Evolutionary conservation across 768 basidiomycete genomes (phyloP).

Genomic region (Auricularia cornea): DNA sequence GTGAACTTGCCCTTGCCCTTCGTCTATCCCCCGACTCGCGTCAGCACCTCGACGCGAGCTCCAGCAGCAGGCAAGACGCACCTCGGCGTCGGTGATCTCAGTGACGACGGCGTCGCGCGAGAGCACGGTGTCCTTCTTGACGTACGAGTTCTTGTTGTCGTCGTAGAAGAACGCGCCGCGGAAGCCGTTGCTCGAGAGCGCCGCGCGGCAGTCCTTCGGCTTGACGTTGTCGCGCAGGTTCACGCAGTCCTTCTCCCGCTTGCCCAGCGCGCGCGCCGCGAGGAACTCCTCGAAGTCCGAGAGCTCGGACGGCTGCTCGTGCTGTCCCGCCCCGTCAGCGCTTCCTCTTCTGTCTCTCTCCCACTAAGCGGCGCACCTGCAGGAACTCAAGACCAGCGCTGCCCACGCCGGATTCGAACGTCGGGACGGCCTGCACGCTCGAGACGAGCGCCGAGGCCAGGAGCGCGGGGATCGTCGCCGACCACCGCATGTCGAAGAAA

Average conservation of each 20-base stretch:
- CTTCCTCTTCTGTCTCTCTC: no score
- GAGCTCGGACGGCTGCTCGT: neutral
- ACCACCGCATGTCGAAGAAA: neutral
- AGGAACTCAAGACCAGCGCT: no score
- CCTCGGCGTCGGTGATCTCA: neutral
- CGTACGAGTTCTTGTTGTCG: neutral
- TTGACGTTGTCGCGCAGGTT: neutral
- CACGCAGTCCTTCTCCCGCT: neutral
- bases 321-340: neutral
- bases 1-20: neutral
- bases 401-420: neutral
- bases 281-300: neutral
- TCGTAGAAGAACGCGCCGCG: neutral
- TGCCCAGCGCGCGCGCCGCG: neutral
- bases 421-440: neutral
- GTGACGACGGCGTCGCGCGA: neutral
- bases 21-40: neutral
- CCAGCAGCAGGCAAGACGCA: neutral
- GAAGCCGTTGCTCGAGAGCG: neutral
- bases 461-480: neutral
- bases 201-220: neutral
- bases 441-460: neutral
- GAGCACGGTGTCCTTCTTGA: neutral
- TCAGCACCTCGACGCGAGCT: neutral
- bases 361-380: no score